Base-by-base conservation (phyloP, 2,329 filamentous ascomycete species). In the Cercospora berteroae region DNA sequence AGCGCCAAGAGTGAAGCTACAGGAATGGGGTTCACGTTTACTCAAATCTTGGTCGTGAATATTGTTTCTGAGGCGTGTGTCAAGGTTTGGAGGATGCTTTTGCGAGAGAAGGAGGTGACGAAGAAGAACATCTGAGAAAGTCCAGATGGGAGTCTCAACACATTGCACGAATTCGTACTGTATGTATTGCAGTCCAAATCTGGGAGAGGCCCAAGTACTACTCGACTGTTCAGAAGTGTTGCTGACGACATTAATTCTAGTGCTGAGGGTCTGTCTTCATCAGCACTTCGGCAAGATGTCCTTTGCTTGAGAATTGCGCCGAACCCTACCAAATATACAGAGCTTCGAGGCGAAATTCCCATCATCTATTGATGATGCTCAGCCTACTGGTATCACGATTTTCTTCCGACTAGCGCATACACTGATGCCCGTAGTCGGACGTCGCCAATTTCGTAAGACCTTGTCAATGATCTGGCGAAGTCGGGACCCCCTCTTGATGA, bases 61-160 rank as follows among this genome's bases (percentile, higher is more conserved):
- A 55, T 63, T 25, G 27, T 55, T n/a, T 52, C 60, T 3, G 60
- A 63, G 60, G 60, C 60, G 18, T 63, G 44, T 39, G 60, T 63
- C 25, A 63, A 55, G 60, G 60, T 63, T 36, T 63, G 60, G 60
- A 33, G 39, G 60, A 63, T 31, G 60, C 7, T 63, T 27, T 18
- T 56, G 48, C 20, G 55, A 2, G 55, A 36, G 29, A 33, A 55
- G 18, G 60, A 56, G 44, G 56, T 13, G 29, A 48, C 27, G 20
- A 63, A 55, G 60, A 55, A 55, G 44, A 39, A 39, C 6, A n/a
- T 39, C 16, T 39, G 36, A 39, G 36, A 39, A 5, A 36, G 36
- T 39, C 16, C 36, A 39, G n/a, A n/a, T 39, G 16, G 36, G 6
- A n/a, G n/a, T 39, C 3, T 39, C 36, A n/a, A 8, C 16, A n/a